These are phyloP conservation scores for Ustilago shanxiensis DNA, from an alignment of 1,284 basidiomycete genomes.

Conservation along the genomic window DNA sequence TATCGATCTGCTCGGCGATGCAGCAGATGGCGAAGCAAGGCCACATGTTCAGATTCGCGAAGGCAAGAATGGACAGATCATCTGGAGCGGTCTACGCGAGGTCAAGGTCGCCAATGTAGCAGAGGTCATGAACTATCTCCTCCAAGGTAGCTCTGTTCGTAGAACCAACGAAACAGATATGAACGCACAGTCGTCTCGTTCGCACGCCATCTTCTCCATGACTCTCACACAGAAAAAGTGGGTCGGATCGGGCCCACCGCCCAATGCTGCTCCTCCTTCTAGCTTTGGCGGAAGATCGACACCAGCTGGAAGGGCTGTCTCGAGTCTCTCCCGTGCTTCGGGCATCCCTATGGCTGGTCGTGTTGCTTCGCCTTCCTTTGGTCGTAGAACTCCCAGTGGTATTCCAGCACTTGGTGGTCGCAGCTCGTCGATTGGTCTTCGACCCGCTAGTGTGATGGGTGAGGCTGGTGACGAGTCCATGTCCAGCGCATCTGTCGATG, in stretches of 20 bases:
- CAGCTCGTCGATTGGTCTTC: constrained; percentile 36
- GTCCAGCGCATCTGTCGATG: constrained; percentile 23
- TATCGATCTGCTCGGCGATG: constrained; percentile 69
- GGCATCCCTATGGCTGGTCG: constrained; percentile 44
- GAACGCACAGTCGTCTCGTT: constrained; percentile 97
- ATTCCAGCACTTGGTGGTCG: constrained; percentile 41
- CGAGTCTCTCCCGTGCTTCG: constrained; percentile 42
- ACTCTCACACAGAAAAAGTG: constrained; percentile 78
- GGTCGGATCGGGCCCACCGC: constrained; percentile 53
- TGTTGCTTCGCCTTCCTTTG: constrained; percentile 46
- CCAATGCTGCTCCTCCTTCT: constrained; percentile 36
- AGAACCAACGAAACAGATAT: constrained; percentile 98
- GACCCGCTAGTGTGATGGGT: constrained; percentile 44
- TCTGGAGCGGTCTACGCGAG: constrained; percentile 95
- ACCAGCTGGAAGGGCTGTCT: constrained; percentile 23
- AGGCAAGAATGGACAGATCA: constrained; percentile 94
- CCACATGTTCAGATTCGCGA: constrained; percentile 95
- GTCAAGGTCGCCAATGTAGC: constrained; percentile 82
- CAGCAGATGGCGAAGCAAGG: constrained; percentile 69
- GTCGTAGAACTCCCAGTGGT: constrained; percentile 42
- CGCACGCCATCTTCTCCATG: constrained; percentile 97
- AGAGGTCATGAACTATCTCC: constrained; percentile 89
- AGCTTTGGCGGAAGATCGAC: constrained; percentile 34
- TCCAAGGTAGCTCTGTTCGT: constrained; percentile 86
- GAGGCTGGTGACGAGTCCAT: constrained; percentile 29